Conservation (phyloP, 768 basidiomycete species). For the Nidula microcarpa region DNA sequence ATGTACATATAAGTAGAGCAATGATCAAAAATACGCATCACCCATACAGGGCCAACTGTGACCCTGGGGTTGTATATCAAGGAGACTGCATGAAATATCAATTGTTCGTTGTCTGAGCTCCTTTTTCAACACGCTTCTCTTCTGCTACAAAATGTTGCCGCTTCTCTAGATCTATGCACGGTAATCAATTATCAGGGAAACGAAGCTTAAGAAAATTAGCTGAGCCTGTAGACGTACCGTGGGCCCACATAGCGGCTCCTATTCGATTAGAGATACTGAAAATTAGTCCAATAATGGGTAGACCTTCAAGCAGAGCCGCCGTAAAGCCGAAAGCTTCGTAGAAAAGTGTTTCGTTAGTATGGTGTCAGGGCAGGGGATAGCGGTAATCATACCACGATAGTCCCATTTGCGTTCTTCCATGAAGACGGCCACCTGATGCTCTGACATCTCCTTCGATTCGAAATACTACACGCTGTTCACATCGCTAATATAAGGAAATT, state of each 20-base stretch:
- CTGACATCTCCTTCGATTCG: conserved; percentile 77
- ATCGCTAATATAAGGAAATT: background rate
- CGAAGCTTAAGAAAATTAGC: background rate
- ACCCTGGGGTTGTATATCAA: too few relatives aligned
- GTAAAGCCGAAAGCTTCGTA: conserved; percentile 79
- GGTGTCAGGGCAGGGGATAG: background rate
- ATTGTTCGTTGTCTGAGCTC: background rate
- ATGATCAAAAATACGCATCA: too few relatives aligned
- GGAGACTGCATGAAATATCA: too few relatives aligned
- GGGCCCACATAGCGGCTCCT: conserved; percentile 94
- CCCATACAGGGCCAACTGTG: too few relatives aligned
- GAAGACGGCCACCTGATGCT: conserved; percentile 65
- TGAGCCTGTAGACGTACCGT: conserved; percentile 39
- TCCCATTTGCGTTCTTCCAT: conserved; percentile 91
- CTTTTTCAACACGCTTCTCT: background rate
- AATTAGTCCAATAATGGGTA: conserved; percentile 78
- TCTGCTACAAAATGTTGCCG: conserved; percentile 44
- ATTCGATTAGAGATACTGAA: conserved; percentile 86
- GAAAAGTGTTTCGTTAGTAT: background rate
- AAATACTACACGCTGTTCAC: conserved; percentile 60
- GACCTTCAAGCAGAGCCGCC: conserved; percentile 74
- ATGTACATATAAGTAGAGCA: too few relatives aligned
- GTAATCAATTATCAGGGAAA: background rate
- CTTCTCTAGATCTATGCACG: conserved; percentile 59
- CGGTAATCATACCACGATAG: conserved; percentile 54